Base-by-base conservation (phyloP, 331 rosid species). In the Spiraea crenata region DNA sequence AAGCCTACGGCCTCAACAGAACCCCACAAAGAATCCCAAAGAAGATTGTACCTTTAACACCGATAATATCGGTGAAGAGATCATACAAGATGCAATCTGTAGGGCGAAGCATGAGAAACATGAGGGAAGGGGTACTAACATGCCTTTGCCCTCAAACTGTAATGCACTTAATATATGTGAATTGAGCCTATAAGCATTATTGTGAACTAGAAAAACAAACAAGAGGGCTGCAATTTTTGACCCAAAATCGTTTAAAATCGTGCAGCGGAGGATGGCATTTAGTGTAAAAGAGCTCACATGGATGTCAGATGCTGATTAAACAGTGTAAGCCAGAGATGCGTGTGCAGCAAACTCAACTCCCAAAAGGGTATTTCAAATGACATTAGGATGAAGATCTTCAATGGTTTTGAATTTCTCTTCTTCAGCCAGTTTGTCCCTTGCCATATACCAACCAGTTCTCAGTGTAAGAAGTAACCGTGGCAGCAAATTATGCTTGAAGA, bases 341-440 rank as follows among this genome's bases (percentile, higher is more conserved):
- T 60, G 58, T 19, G 67, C 60, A 71, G 67, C 67, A 57, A 45
- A 31, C 63, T n/a, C 14, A 9, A 66, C 71, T 51, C 37, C 55
- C 56, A 70, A 70, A 45, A 37, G 66, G 16, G 57, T 57, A 9
- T 42, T 70, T 50, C 72, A 2, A 42, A 42, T 25, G 31, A 25
- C 39, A 46, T 60, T 38, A n/a, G 25, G 70, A 25, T 47, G 56
- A 20, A 57, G 39, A 34, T 25, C 15, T 57, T 34, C 12, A 9
- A 20, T 55, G 3, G 0, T 19, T 19, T 55, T 17, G 60, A 11
- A 42, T 42, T 42, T 42, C 9, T 7, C 46, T 55, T 55, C 31
- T 19, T 55, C 60, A 19, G 4, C 11, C 35, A 9, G 60, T 20
- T 55, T 4, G 3, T 11, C 60, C 31, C 3, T 55, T 19, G 9